phyloP scores from a whole-genome alignment of 345 rosid genomes.

The Melastoma malabathricum region DNA sequence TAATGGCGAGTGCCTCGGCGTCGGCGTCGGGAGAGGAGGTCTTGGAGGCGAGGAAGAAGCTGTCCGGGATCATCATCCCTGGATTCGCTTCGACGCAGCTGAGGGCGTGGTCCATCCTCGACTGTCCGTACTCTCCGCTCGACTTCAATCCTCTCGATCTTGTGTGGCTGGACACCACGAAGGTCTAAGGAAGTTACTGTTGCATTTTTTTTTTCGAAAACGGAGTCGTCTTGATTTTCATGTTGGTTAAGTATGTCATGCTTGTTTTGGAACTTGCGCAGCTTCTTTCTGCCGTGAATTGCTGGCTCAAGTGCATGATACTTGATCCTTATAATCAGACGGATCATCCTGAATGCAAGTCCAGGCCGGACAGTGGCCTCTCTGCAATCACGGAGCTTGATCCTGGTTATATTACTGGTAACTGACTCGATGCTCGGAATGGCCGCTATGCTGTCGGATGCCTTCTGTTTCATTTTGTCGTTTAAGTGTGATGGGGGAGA shows the following conservation, averaged over 20 bases:
- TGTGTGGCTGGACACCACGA: constrained; percentile 95
- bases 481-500: constrained; percentile 1
- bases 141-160: constrained; percentile 98
- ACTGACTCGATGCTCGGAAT: neutral
- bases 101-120: constrained; percentile 95
- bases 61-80: constrained; percentile 92
- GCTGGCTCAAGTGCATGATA: constrained; percentile 94
- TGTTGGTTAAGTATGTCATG: neutral
- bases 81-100: constrained; percentile 98
- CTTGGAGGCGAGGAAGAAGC: constrained; percentile 15
- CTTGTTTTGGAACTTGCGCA: constrained; percentile 15
- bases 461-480: neutral
- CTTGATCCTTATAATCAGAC: constrained; percentile 93
- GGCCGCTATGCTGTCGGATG: neutral
- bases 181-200: constrained; percentile 7
- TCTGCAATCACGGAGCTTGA: constrained; percentile 94
- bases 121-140: constrained; percentile 91
- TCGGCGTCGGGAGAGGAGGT: constrained; percentile 5
- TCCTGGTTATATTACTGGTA: constrained; percentile 95
- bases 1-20: neutral
- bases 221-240: neutral
- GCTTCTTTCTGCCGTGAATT: constrained; percentile 95
- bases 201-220: no score
- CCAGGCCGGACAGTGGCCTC: constrained; percentile 92
- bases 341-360: constrained; percentile 92